A percentile compares a stretch with the other conserved stretches of the same genome.
These are phyloP conservation scores for carrot (Daucus carota) DNA, from an alignment of 129 eudicot genomes.

Conservation along the genomic window DH1_v3.0 NC_030381.2:40196001-40196500, in stretches of 20 bases:
- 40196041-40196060: conserved; percentile 69
- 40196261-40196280: conserved; percentile 49
- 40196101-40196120: conserved; percentile 11
- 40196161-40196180: conserved; percentile 25
- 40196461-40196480: too few relatives aligned
- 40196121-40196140: conserved; percentile 63
- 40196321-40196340: conserved; percentile 1
- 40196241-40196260: conserved; percentile 56
- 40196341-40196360: background rate
- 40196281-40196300: too few relatives aligned
- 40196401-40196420: too few relatives aligned
- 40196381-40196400: conserved; percentile 29
- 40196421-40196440: too few relatives aligned
- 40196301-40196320: too few relatives aligned
- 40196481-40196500: too few relatives aligned
- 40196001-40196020: conserved; percentile 67
- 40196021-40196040: conserved; percentile 67
- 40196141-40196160: conserved; percentile 54
- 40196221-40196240: conserved; percentile 34
- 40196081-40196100: background rate
- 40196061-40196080: background rate
- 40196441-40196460: too few relatives aligned
- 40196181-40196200: conserved; percentile 17
- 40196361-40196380: background rate
- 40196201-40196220: conserved; percentile 22